These are phyloP conservation scores for Eucalyptus sp. DNA, from an alignment of 345 rosid genomes.

Conservation along the genomic window DNA sequence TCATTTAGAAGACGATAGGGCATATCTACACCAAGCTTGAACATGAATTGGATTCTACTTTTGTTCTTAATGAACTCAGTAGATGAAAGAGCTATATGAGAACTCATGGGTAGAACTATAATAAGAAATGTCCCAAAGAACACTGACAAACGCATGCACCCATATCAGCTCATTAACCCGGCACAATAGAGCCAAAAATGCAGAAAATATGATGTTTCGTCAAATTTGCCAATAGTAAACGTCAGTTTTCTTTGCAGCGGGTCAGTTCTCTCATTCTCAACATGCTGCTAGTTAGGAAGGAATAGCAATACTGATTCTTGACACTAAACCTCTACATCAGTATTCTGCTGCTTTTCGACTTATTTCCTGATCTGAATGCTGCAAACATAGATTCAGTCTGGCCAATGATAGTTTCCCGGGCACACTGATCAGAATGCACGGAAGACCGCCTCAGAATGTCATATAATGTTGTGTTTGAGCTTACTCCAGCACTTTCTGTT, in stretches of 20 bases:
- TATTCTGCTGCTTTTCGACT: conserved; percentile 7
- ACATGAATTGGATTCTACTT: too few species aligned
- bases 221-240: neutral
- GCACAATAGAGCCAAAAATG: neutral
- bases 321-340: neutral
- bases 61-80: neutral
- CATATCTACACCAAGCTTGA: neutral
- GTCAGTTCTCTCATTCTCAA: neutral
- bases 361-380: conserved; percentile 67
- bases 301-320: neutral
- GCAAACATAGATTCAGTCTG: conserved; percentile 63
- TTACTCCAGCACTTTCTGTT: conserved; percentile 8
- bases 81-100: neutral
- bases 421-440: conserved; percentile 17
- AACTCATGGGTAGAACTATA: neutral
- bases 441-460: conserved; percentile 63
- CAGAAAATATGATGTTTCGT: neutral
- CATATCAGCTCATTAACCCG: neutral
- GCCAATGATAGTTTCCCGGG: conserved; percentile 12
- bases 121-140: neutral
- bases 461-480: conserved; percentile 35
- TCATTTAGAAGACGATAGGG: too few species aligned
- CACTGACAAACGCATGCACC: neutral
- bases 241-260: neutral
- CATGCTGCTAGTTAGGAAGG: neutral